These are phyloP conservation scores for Linum usitatissimum DNA, from an alignment of 345 rosid species.

Conservation along the genomic window DNA sequence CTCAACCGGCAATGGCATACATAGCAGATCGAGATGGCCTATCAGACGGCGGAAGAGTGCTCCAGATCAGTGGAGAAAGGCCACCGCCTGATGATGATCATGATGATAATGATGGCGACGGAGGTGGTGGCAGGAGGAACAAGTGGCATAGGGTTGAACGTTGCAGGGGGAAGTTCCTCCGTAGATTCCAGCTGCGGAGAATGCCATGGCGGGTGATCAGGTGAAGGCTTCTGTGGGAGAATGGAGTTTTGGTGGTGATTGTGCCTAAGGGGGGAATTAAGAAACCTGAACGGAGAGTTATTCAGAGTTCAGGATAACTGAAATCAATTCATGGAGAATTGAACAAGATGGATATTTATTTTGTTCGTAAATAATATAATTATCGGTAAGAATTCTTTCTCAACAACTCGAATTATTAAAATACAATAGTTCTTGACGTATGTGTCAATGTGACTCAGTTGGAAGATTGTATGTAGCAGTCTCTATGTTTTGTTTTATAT, in stretches of 20 bases:
- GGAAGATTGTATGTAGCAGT: too few relatives aligned
- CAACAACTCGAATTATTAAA: too few relatives aligned
- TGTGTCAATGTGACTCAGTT: too few relatives aligned
- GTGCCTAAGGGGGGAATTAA: slow-evolving; percentile 9
- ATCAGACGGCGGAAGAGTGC: slow-evolving; percentile 6
- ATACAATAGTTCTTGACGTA: too few relatives aligned
- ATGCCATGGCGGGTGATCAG: slow-evolving; percentile 8
- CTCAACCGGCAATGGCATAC: too few relatives aligned
- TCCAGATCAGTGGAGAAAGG: slow-evolving; percentile 18
- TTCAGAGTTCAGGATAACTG: slow-evolving; percentile 4
- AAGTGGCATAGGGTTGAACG: slow-evolving; percentile 16
- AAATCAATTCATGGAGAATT: too few relatives aligned
- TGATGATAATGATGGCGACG: not conserved
- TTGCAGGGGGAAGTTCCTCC: slow-evolving; percentile 12
- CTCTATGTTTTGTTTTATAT: too few relatives aligned
- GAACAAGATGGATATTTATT: too few relatives aligned
- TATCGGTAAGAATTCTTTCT: too few relatives aligned
- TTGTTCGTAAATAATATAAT: too few relatives aligned
- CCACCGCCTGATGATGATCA: not conserved
- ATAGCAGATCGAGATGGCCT: too few relatives aligned
- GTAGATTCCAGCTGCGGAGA: slow-evolving; percentile 14
- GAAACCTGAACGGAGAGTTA: slow-evolving; percentile 10
- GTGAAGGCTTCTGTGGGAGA: slow-evolving; percentile 13
- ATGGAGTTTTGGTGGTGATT: slow-evolving; percentile 11
- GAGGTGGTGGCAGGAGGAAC: too few relatives aligned